Percentiles rank a stretch among this genome's conserved stretches.
phyloP scores from a whole-genome alignment of 2,329 filamentous ascomycete species.

The Chrysoporthe deuterocubensis region DNA sequence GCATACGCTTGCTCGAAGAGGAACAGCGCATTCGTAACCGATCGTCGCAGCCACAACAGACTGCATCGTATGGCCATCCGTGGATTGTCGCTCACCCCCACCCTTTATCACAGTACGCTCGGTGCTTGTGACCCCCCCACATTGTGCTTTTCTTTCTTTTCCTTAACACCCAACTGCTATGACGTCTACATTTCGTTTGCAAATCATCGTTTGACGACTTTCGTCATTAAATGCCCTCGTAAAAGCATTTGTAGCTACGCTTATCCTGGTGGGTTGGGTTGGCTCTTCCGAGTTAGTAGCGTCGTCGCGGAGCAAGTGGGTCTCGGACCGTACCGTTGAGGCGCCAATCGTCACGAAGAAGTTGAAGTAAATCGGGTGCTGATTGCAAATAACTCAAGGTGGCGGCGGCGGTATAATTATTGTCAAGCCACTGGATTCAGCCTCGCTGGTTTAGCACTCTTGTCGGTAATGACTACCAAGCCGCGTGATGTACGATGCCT shows the following conservation, averaged over 20 bases:
- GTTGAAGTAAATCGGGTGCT: too few species aligned
- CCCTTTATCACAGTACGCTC: not conserved
- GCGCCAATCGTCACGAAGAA: not conserved
- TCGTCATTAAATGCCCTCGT: not conserved
- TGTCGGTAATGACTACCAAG: not conserved
- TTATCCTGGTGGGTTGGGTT: not conserved
- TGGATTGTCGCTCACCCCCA: too few species aligned
- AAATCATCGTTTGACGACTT: not conserved
- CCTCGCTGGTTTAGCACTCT: not conserved
- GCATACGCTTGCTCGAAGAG: not conserved
- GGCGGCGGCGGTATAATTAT: not conserved
- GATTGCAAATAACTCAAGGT: too few species aligned
- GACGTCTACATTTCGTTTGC: not conserved
- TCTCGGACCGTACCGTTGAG: not conserved
- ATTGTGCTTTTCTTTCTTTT: not conserved
- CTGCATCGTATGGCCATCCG: not conserved
- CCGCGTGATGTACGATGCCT: too few species aligned
- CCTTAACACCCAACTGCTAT: not conserved
- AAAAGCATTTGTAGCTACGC: not conserved
- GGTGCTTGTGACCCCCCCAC: not conserved
- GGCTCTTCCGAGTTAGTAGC: not conserved
- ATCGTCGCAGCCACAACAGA: slow-evolving; percentile 3
- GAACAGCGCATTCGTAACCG: slow-evolving; percentile 2
- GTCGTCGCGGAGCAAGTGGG: not conserved
- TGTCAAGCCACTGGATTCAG: not conserved